Conservation (phyloP, 108 stramenopile genomes). For the Pseudonitzschia pungens region DNA sequence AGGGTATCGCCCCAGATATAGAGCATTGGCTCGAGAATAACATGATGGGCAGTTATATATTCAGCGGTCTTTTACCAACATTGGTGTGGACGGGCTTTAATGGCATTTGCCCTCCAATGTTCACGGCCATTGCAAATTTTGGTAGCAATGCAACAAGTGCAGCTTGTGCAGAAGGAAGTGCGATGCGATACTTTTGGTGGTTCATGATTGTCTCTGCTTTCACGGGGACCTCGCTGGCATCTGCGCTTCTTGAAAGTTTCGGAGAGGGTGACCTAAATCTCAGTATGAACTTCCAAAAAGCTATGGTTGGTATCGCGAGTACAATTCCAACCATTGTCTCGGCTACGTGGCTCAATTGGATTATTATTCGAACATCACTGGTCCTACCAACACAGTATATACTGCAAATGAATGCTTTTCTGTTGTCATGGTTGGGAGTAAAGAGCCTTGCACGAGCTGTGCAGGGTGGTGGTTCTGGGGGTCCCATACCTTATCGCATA, state of each 20-base stretch:
- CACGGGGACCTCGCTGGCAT: conserved; percentile 64
- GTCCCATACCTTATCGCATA: conserved; percentile 77
- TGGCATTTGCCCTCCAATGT: conserved; percentile 72
- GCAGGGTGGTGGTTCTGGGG: conserved; percentile 56
- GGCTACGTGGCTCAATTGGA: conserved; percentile 89
- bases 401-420: conserved; percentile 76
- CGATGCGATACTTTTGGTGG: conserved; percentile 84
- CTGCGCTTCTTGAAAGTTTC: conserved; percentile 59
- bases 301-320: conserved; percentile 53
- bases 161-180: conserved; percentile 55
- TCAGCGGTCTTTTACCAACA: conserved; percentile 70
- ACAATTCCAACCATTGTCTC: conserved; percentile 61
- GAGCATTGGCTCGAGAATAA: conserved; percentile 33
- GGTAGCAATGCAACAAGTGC: conserved; percentile 75
- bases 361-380: conserved; percentile 65
- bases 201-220: conserved; percentile 84
- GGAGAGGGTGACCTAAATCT: conserved; percentile 36
- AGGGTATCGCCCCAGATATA: conserved; percentile 52
- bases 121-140: conserved; percentile 87
- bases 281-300: conserved; percentile 40
- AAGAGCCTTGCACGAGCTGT: conserved; percentile 46
- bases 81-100: conserved; percentile 61
- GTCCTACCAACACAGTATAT: conserved; percentile 76
- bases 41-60: conserved; percentile 39
- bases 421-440: conserved; percentile 49